phyloP scores from a whole-genome alignment of 768 basidiomycete species.

The Tubosaeta sp. region DNA sequence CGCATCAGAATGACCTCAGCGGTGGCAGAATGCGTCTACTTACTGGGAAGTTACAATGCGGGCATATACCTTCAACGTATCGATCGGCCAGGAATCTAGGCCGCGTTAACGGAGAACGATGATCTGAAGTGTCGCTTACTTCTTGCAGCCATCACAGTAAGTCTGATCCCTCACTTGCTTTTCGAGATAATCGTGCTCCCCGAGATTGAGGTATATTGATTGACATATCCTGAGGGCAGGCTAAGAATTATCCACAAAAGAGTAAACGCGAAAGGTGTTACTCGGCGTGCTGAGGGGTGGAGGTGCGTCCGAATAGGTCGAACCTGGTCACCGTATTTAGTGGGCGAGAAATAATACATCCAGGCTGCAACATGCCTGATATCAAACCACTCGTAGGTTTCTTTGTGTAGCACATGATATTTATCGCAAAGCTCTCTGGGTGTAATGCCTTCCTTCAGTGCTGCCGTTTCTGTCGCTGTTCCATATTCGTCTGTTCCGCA shows the following conservation, averaged over 20 bases:
- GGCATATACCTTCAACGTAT: slow-evolving; percentile 97
- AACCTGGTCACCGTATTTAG: slow-evolving; percentile 49
- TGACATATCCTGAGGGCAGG: slow-evolving; percentile 69
- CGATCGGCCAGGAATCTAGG: slow-evolving; percentile 91
- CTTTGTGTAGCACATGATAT: slow-evolving; percentile 82
- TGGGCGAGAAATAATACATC: neutral
- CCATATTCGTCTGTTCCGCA: slow-evolving; percentile 99
- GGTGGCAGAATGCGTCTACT: slow-evolving; percentile 14
- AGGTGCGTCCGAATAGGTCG: slow-evolving; percentile 95
- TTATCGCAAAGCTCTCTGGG: slow-evolving; percentile 85
- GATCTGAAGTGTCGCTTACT: slow-evolving; percentile 40
- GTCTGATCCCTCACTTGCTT: slow-evolving; percentile 89
- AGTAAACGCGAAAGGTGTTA: slow-evolving; percentile 30
- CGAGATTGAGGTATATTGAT: slow-evolving; percentile 81
- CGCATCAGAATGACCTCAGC: neutral
- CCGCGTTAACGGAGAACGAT: slow-evolving; percentile 7
- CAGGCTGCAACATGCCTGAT: slow-evolving; percentile 56
- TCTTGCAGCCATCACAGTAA: slow-evolving; percentile 88
- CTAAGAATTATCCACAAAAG: neutral
- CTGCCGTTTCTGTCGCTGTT: slow-evolving; percentile 98
- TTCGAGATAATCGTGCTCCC: slow-evolving; percentile 70
- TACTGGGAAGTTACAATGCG: slow-evolving; percentile 84
- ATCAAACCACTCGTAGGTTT: slow-evolving; percentile 97
- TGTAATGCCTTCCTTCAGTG: slow-evolving; percentile 79
- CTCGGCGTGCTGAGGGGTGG: slow-evolving; percentile 87